phyloP scores from a whole-genome alignment of 2,329 filamentous ascomycete genomes.

The Trichophyton simii region DNA sequence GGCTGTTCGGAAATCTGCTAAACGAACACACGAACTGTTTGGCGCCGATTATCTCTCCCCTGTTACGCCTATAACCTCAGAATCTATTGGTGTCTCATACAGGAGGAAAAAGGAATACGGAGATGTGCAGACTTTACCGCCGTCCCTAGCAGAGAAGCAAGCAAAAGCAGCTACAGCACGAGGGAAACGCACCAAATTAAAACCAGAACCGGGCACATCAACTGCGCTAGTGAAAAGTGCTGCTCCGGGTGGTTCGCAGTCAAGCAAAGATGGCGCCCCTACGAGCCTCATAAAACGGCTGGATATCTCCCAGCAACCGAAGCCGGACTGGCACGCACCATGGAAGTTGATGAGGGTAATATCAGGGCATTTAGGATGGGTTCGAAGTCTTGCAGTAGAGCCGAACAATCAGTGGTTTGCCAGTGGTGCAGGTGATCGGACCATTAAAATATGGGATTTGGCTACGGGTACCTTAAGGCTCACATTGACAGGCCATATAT shows the following conservation, averaged over 20 bases:
- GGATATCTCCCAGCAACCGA: constrained; percentile 50
- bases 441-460: constrained; percentile 98
- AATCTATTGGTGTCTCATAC: constrained; percentile 34
- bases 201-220: constrained; percentile 43
- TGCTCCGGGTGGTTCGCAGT: constrained; percentile 20
- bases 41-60: constrained; percentile 36
- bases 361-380: constrained; percentile 92
- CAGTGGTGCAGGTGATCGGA: constrained; percentile 85
- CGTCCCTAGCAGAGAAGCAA: constrained; percentile 66
- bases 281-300: constrained; percentile 52
- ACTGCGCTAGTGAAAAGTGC: constrained; percentile 42
- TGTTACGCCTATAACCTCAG: constrained; percentile 28
- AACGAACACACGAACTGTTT: constrained; percentile 37
- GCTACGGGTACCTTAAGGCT: constrained; percentile 73
- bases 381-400: constrained; percentile 76
- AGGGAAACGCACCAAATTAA: constrained; percentile 49
- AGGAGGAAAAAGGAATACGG: constrained; percentile 55
- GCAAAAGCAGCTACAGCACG: constrained; percentile 51
- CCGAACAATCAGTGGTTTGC: constrained; percentile 97
- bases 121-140: constrained; percentile 62
- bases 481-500: constrained; percentile 88
- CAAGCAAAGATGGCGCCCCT: constrained; percentile 36
- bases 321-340: constrained; percentile 90
- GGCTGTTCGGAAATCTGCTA: constrained; percentile 31
- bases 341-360: constrained; percentile 99